Evolutionary conservation across 805 yeast species (phyloP).

Genomic region (Ogataea zsoltii): DNA sequence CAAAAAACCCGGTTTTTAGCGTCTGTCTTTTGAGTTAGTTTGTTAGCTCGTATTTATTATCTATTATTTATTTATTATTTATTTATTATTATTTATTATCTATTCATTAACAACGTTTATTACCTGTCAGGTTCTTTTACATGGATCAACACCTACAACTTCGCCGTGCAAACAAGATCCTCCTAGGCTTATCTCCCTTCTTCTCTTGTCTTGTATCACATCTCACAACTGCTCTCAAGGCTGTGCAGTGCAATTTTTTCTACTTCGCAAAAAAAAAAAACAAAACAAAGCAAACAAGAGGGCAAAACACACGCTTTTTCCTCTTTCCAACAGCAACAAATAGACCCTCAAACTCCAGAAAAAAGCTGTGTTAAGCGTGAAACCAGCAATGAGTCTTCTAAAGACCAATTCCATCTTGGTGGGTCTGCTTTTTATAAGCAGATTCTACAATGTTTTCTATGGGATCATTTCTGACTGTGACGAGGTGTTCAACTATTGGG

Average conservation of each 20-base stretch:
- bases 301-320: no score
- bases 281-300: not conserved
- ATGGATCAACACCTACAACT: no score
- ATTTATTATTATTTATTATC: conserved; percentile 7
- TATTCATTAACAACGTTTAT: not conserved
- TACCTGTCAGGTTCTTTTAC: not conserved
- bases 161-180: no score
- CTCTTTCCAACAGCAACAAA: no score
- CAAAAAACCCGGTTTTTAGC: no score
- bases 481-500: conserved; percentile 93
- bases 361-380: no score
- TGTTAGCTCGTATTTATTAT: conserved; percentile 2
- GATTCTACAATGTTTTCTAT: conserved; percentile 46
- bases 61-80: conserved; percentile 12
- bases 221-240: not conserved
- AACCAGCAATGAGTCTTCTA: conserved; percentile 4
- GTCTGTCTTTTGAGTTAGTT: no score
- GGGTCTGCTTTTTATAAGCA: conserved; percentile 22
- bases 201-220: no score
- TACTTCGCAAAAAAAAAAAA: not conserved
- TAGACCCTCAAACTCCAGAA: no score
- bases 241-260: not conserved
- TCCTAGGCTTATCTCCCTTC: no score
- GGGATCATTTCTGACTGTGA: conserved; percentile 90
- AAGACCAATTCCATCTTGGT: conserved; percentile 15